Base-by-base conservation (phyloP, 2,329 filamentous ascomycete species). In the Claviceps purpurea region DNA sequence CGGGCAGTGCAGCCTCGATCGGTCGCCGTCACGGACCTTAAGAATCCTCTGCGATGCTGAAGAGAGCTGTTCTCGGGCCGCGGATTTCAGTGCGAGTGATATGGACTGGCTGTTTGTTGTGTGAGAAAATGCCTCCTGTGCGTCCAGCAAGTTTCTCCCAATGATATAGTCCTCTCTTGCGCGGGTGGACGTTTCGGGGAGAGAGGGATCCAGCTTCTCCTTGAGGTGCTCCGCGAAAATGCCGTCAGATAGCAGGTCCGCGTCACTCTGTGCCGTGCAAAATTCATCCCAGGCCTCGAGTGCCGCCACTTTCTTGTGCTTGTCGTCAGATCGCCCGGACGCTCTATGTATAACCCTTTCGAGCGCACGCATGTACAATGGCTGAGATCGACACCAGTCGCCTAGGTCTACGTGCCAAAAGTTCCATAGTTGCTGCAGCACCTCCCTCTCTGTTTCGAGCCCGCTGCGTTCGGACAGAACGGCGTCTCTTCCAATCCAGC, bases 401-500 rank as follows among this genome's bases (percentile, higher is more conserved):
- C 76, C 75, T 22, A 82, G 62, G 59, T 84, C 81, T 34, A 89
- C 64, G 20, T 72, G 68, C 83, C 87, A 91, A 55, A 79, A 77
- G 39, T 81, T 71, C 75, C 84, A 85, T 1, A 75, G 67, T 64
- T 89, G 81, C 44, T 75, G 73, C 55, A 85, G 67, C 2, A 83
- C 67, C 58, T 88, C 82, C 49, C 83, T 76, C 54, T 86, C 78
- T 13, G 71, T 70, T 24, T 73, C 70, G 24, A 61, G 62, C 61
- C 47, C 64, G 56, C 49, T 68, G 62, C 52, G 59, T 52, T 65
- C 58, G 4, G 66, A 60, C 43, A 68, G 63, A 16, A 72, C 65
- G 3, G 75, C 66, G 59, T 91, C 85, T 52, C 82, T 78, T 47
- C 76, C 79, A 30, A 89, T 66, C 77, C 82, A 79, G 42, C 88